These are phyloP conservation scores for Claviceps pusilla DNA, from an alignment of 2,329 filamentous ascomycete species.

Conservation along the genomic window DNA sequence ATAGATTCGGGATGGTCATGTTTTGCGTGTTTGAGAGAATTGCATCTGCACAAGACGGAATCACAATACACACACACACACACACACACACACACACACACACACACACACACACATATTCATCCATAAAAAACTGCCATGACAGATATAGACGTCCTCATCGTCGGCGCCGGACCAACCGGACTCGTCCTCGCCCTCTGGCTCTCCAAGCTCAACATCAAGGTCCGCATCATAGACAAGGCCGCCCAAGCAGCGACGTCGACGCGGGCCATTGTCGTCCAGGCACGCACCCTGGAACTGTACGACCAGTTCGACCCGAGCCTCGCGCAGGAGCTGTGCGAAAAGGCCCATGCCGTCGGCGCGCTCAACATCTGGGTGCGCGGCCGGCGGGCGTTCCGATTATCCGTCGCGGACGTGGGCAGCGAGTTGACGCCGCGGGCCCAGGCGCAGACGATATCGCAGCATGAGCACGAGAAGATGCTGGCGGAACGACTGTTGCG, in stretches of 20 bases:
- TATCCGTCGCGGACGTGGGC: background rate
- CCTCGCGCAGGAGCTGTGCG: background rate
- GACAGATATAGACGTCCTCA: conserved; percentile 17
- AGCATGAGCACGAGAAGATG: conserved; percentile 30
- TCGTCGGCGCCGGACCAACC: conserved; percentile 26
- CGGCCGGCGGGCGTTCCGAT: background rate
- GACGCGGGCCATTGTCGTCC: background rate
- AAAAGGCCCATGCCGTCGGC: background rate
- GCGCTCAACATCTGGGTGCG: conserved; percentile 1
- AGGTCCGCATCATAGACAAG: conserved; percentile 32
- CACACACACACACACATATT: too few relatives aligned
- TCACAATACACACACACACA: too few relatives aligned
- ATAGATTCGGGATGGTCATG: too few relatives aligned
- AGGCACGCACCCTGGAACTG: conserved; percentile 1
- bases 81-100: too few relatives aligned
- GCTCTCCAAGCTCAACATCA: conserved; percentile 26
- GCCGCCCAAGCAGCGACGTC: conserved; percentile 25
- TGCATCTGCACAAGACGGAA: too few relatives aligned
- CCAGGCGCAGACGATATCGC: background rate
- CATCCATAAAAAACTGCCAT: background rate
- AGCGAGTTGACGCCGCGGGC: background rate
- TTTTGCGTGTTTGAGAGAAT: too few relatives aligned
- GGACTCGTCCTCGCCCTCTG: conserved; percentile 29
- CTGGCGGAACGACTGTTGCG: conserved; percentile 21
- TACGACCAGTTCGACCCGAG: background rate